These are phyloP conservation scores for Suillus brevipes DNA, from an alignment of 768 basidiomycete genomes.

Conservation along the genomic window DNA sequence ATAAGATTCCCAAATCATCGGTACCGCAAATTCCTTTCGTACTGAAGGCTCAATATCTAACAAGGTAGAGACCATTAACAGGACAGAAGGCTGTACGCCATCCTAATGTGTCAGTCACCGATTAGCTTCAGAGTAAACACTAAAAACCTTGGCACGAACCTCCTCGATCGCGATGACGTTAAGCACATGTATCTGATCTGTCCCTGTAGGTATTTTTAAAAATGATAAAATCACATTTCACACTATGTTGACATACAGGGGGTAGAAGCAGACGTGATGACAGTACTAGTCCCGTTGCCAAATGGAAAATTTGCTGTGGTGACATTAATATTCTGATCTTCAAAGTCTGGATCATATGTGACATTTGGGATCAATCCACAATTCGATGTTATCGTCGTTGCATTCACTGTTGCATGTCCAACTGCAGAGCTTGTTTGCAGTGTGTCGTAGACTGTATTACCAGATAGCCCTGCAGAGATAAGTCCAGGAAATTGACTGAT, in stretches of 20 bases:
- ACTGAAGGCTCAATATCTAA: background rate
- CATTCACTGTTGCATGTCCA: conserved; percentile 10
- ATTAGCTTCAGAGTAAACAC: no score
- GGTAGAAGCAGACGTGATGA: no score
- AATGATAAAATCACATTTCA: background rate
- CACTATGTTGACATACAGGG: background rate
- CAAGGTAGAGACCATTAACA: background rate
- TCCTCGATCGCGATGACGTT: no score
- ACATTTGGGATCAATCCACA: background rate
- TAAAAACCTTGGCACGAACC: no score
- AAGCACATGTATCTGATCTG: background rate
- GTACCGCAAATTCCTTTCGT: background rate
- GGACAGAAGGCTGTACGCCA: background rate
- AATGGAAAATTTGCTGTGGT: no score
- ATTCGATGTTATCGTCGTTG: background rate
- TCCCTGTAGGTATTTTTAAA: background rate
- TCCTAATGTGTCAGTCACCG: no score
- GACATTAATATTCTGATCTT: no score
- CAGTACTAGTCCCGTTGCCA: no score
- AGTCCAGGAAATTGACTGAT: conserved; percentile 4
- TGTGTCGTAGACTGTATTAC: background rate
- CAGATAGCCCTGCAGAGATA: background rate
- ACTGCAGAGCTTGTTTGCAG: background rate
- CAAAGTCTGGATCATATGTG: no score
- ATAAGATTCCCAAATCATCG: background rate